Percentiles rank a stretch among this genome's conserved stretches.
These are phyloP conservation scores for Calendula officinalis DNA, from an alignment of 129 eudicot species.

Conservation along the genomic window DNA sequence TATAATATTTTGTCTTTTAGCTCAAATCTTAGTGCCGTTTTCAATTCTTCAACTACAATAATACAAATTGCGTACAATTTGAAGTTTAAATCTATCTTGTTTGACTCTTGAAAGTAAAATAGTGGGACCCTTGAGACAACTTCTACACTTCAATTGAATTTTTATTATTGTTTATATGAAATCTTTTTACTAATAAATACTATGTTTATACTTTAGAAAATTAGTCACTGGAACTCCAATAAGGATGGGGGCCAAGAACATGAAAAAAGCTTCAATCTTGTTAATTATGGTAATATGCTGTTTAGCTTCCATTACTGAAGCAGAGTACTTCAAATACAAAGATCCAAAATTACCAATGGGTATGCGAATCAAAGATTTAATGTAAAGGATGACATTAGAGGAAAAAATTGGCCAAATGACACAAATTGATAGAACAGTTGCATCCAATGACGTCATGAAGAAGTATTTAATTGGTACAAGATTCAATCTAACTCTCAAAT, in stretches of 20 bases:
- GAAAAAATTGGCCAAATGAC: slow-evolving; percentile 90
- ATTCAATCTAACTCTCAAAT: slow-evolving; percentile 2
- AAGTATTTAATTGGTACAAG: slow-evolving; percentile 60
- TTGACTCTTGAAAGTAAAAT: slow-evolving; percentile 15
- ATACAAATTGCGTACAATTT: slow-evolving; percentile 19
- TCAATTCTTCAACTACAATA: not conserved
- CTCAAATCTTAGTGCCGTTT: slow-evolving; percentile 10
- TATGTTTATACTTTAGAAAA: slow-evolving; percentile 18
- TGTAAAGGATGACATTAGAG: slow-evolving; percentile 60
- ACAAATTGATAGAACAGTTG: slow-evolving; percentile 59
- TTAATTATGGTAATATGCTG: slow-evolving; percentile 37
- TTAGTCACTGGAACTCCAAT: slow-evolving; percentile 12
- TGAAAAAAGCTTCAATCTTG: slow-evolving; percentile 25
- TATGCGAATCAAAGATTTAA: slow-evolving; percentile 55
- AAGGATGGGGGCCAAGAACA: slow-evolving; percentile 32
- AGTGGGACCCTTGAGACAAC: slow-evolving; percentile 20
- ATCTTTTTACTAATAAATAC: slow-evolving; percentile 4
- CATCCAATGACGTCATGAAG: slow-evolving; percentile 51
- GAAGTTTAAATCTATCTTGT: slow-evolving; percentile 10
- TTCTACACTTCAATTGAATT: slow-evolving; percentile 4
- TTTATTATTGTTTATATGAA: not conserved
- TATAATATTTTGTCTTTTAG: slow-evolving; percentile 19
- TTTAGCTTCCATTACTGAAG: slow-evolving; percentile 42
- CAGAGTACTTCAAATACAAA: slow-evolving; percentile 53
- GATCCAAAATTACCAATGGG: slow-evolving; percentile 62